These are phyloP conservation scores for Marasmius tenuissimus DNA, from an alignment of 1,284 basidiomycete species.

Conservation along the genomic window DNA sequence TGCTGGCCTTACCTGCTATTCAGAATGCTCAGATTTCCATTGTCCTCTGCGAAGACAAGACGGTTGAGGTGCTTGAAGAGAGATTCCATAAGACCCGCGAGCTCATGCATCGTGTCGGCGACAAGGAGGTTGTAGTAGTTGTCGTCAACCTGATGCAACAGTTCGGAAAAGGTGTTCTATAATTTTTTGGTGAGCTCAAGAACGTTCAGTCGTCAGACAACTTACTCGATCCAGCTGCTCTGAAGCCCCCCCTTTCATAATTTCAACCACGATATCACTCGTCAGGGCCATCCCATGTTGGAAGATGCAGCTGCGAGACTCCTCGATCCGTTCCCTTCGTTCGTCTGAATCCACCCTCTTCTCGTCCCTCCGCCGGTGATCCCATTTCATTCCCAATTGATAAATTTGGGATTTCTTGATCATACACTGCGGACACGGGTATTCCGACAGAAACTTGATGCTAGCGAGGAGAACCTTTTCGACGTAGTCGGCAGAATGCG, in stretches of 20 bases:
- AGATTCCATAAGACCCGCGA: background rate
- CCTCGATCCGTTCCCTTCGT: background rate
- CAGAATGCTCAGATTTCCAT: background rate
- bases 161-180: background rate
- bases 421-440: background rate
- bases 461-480: background rate
- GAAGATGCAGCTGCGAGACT: background rate
- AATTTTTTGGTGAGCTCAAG: background rate
- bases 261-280: background rate
- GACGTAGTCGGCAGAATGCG: background rate
- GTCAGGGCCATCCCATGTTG: background rate
- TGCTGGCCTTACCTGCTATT: background rate
- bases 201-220: background rate
- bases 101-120: background rate
- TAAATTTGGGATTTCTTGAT: background rate
- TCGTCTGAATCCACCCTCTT: background rate
- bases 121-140: background rate
- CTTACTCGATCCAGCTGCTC: background rate
- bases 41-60: background rate
- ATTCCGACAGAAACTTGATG: background rate
- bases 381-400: background rate
- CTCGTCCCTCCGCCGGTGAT: background rate
- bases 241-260: background rate
- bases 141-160: background rate
- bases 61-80: background rate